Evolutionary conservation across 2,329 filamentous ascomycete genomes (phyloP), one percentile per base, ranked within the genome.

Genomic region (Xenoacremonium recifei): DNA sequence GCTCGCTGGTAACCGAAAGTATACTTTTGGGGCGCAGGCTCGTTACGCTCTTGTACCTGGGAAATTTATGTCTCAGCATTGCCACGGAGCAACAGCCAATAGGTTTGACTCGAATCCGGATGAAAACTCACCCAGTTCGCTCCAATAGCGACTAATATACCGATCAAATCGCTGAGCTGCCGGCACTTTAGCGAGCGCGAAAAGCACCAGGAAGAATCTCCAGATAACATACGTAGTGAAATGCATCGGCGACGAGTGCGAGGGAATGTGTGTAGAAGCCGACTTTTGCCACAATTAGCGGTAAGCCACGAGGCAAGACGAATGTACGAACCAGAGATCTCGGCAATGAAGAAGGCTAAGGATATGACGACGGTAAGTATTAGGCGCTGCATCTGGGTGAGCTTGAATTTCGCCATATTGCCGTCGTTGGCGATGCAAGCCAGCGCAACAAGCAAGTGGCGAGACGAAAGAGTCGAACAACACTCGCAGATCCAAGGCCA

Each of bases 1-100:
- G 85, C 84, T 21, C 87, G 76, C 42, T 87, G 82, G 85, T 85
- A 90, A n/a, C 86, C 86, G 51, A 87, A 90, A 0, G 85, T 66
- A 21, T 56, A 60, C 18, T 53, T 38, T 33, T 76, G 70, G 1
- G 84, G 83, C 1, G 76, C 76, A 5, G 76, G 50, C 16, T 49
- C 65, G 33, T 69, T 67, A 31, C 72, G 67, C 49, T 84, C 75
- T 16, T 82, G 74, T 43, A 84, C 64, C 82, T 84, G n/a, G n/a
- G n/a, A n/a, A 33, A 13, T 9, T 29, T 12, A 17, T 29, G 27
- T 25, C 39, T 45, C 32, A 46, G 43, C 13, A 12, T 9, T 20
- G 9, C 6, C n/a, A n/a, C n/a, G n/a, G n/a, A n/a, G n/a, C n/a
- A n/a, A n/a, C n/a, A n/a, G n/a, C n/a, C n/a, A n/a, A n/a, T n/a